These are phyloP conservation scores for Xylariaceae sp. DNA, from an alignment of 2,329 filamentous ascomycete genomes.

Conservation along the genomic window DNA sequence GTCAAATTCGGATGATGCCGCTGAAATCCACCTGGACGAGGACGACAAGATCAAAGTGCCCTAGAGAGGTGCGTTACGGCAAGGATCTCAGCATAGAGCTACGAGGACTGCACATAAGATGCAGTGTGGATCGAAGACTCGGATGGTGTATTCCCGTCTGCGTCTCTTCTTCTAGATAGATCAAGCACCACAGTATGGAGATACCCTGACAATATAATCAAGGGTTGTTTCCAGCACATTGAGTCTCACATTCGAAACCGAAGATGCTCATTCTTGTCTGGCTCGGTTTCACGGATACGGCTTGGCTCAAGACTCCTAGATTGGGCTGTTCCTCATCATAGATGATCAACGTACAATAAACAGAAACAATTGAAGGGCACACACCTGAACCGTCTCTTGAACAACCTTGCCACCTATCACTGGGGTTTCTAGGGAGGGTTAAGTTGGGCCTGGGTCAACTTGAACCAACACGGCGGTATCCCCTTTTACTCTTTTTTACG, in stretches of 20 bases:
- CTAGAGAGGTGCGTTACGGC: conserved; percentile 7
- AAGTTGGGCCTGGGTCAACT: neutral
- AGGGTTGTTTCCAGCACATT: neutral
- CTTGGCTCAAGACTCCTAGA: neutral
- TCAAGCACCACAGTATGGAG: neutral
- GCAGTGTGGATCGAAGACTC: neutral
- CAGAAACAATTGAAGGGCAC: neutral
- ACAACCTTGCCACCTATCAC: neutral
- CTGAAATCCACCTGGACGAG: conserved; percentile 47
- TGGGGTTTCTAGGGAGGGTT: neutral
- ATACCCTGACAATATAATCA: neutral
- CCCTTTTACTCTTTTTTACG: too few species aligned
- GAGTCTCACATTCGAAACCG: neutral
- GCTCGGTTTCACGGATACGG: neutral
- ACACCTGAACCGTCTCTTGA: neutral
- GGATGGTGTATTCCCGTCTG: neutral
- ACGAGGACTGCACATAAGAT: neutral
- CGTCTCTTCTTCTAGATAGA: neutral
- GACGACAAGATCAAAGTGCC: conserved; percentile 32
- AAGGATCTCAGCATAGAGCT: neutral
- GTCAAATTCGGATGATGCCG: conserved; percentile 20
- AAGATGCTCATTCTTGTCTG: neutral
- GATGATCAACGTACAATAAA: conserved; percentile 1
- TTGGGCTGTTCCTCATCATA: conserved; percentile 5
- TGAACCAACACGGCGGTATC: too few species aligned